These are phyloP conservation scores for Mikania micrantha DNA, from an alignment of 129 eudicot species.

Conservation along the genomic window DNA sequence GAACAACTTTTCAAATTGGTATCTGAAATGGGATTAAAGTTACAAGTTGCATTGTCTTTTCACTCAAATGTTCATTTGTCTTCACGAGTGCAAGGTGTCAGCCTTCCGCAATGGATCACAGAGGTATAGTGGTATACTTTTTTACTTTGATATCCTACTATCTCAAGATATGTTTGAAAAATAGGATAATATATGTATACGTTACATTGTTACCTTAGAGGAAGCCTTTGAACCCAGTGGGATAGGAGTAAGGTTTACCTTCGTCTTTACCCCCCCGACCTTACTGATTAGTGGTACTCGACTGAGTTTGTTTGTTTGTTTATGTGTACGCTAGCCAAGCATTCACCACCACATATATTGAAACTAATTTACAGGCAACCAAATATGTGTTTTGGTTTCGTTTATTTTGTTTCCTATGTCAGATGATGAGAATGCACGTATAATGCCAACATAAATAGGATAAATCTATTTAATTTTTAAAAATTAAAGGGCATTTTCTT, in stretches of 20 bases:
- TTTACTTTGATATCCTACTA: not conserved
- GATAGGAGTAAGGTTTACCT: no score
- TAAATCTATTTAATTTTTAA: not conserved
- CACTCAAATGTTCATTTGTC: slow-evolving; percentile 58
- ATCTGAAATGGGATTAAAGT: slow-evolving; percentile 45
- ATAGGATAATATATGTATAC: not conserved
- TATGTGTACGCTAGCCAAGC: not conserved
- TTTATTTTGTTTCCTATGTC: not conserved
- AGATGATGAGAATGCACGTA: not conserved
- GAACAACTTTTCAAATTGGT: slow-evolving; percentile 50
- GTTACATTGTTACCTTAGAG: no score
- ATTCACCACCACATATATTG: not conserved
- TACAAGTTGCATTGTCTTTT: slow-evolving; percentile 63
- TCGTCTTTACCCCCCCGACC: no score
- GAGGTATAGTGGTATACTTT: slow-evolving; percentile 23
- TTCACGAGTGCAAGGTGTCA: slow-evolving; percentile 41
- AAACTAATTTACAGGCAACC: not conserved
- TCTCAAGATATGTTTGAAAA: not conserved
- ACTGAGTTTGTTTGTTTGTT: no score
- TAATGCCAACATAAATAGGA: not conserved
- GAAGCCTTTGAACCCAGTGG: no score
- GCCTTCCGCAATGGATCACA: slow-evolving; percentile 59
- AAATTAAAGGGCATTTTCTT: not conserved
- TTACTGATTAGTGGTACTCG: no score
- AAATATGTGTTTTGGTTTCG: not conserved